Evolutionary conservation across 352 stramenopile genomes (phyloP).

Genomic region (Phytophthora tentaculata): DNA sequence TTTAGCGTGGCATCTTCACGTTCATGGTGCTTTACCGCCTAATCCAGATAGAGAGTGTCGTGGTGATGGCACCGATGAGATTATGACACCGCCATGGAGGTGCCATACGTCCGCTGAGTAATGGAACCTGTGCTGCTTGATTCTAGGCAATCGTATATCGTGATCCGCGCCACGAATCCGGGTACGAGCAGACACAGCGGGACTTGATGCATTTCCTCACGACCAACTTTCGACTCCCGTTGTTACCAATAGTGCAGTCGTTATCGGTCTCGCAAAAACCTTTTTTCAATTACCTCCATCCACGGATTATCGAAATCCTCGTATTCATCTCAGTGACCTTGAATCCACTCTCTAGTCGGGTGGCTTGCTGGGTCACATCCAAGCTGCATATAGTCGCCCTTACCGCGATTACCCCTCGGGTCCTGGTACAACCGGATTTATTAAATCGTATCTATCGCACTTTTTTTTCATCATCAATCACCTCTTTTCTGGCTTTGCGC

Average conservation of each 20-base stretch:
- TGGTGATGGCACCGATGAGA: too few species aligned
- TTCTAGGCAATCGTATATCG: conserved; percentile 24
- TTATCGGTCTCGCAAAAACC: conserved; percentile 49
- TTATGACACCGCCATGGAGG: conserved; percentile 35
- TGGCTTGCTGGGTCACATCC: conserved; percentile 56
- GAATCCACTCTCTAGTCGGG: conserved; percentile 65
- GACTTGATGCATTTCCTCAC: conserved; percentile 38
- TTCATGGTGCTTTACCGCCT: too few species aligned
- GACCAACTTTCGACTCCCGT: conserved; percentile 20
- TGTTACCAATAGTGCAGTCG: conserved; percentile 57
- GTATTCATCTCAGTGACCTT: conserved; percentile 62
- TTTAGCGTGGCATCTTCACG: conserved; percentile 92
- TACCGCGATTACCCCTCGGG: conserved; percentile 35
- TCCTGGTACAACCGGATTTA: conserved; percentile 69
- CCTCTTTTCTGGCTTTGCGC: too few species aligned
- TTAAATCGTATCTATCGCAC: too few species aligned
- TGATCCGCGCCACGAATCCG: conserved; percentile 50
- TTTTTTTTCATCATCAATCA: too few species aligned
- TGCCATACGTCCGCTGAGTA: conserved; percentile 28
- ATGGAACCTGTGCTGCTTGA: conserved; percentile 8
- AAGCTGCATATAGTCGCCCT: conserved; percentile 54
- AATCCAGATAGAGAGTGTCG: too few species aligned
- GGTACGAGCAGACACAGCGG: conserved; percentile 39
- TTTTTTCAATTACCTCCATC: conserved; percentile 44
- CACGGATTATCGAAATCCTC: conserved; percentile 55